Evolutionary conservation across 1,284 basidiomycete genomes (phyloP).

Genomic region (Dichomitus squalens): DNA sequence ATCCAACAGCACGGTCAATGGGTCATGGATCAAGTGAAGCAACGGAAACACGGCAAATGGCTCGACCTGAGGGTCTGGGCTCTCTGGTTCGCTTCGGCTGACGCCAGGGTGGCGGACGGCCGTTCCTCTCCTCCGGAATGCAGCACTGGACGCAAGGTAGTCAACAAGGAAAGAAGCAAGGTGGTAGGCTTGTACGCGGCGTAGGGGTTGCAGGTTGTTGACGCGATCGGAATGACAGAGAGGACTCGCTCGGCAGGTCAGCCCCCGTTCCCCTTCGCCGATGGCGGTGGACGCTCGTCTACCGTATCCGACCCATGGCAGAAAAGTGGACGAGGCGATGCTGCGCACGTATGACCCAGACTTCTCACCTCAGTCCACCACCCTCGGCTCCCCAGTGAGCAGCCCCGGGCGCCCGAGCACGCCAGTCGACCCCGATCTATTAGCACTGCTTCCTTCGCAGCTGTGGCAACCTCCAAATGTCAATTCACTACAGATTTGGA

Average conservation of each 20-base stretch:
- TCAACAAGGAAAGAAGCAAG: neutral
- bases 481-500: slow-evolving; percentile 25
- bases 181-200: neutral
- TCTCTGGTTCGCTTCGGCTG: slow-evolving; percentile 35
- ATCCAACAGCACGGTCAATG: slow-evolving; percentile 54
- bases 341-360: slow-evolving; percentile 44
- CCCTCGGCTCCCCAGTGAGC: slow-evolving; percentile 32
- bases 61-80: slow-evolving; percentile 44
- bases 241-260: neutral
- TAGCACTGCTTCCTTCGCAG: slow-evolving; percentile 22
- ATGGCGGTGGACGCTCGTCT: no score
- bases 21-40: slow-evolving; percentile 43
- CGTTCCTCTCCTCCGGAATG: neutral
- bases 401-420: slow-evolving; percentile 22
- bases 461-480: slow-evolving; percentile 23
- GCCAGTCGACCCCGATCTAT: slow-evolving; percentile 25
- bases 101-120: slow-evolving; percentile 9
- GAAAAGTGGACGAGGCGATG: neutral
- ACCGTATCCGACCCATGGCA: neutral
- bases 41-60: neutral
- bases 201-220: neutral
- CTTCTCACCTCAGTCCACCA: slow-evolving; percentile 38
- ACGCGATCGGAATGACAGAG: neutral
- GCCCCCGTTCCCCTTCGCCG: neutral
- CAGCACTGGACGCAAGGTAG: neutral